Evolutionary conservation across 2,329 filamentous ascomycete species (phyloP).

Genomic region (Xylariomycetidae sp.): DNA sequence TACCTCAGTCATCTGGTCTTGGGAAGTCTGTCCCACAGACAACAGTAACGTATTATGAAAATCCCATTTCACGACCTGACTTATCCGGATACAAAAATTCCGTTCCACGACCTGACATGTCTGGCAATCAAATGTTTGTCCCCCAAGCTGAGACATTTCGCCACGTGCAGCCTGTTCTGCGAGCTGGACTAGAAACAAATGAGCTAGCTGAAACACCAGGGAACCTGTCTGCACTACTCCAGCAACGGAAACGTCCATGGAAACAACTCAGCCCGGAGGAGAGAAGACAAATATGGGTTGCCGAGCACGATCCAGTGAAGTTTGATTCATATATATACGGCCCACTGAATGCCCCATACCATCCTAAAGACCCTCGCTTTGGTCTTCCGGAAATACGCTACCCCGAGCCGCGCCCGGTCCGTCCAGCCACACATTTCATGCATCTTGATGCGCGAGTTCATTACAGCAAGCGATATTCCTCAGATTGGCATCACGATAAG

Average conservation of each 20-base stretch:
- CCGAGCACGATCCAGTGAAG: slow-evolving; percentile 17
- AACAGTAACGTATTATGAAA: too few relatives aligned
- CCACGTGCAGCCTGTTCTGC: too few relatives aligned
- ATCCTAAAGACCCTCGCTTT: slow-evolving; percentile 20
- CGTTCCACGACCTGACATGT: too few relatives aligned
- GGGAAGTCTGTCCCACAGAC: too few relatives aligned
- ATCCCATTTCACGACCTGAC: too few relatives aligned
- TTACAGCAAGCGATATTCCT: slow-evolving; percentile 37
- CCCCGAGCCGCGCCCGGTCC: slow-evolving; percentile 13
- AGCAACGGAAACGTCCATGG: slow-evolving; percentile 7
- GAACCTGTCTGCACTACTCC: too few relatives aligned
- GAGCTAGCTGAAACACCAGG: too few relatives aligned
- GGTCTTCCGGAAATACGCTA: slow-evolving; percentile 8
- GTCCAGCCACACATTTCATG: slow-evolving; percentile 33
- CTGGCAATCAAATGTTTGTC: too few relatives aligned
- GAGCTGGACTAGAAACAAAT: too few relatives aligned
- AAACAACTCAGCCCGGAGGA: slow-evolving; percentile 6
- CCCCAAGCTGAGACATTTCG: too few relatives aligned
- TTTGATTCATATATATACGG: slow-evolving; percentile 38
- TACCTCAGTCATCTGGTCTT: too few relatives aligned
- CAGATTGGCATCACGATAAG: slow-evolving; percentile 44
- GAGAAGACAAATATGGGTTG: slow-evolving; percentile 15
- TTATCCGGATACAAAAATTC: too few relatives aligned
- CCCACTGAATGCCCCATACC: slow-evolving; percentile 24
- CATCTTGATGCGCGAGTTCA: slow-evolving; percentile 49